Evolutionary conservation across 2,329 filamentous ascomycete genomes (phyloP), one percentile per base, ranked within the genome.

Genomic region (Ceratocystis alfenasii): DNA sequence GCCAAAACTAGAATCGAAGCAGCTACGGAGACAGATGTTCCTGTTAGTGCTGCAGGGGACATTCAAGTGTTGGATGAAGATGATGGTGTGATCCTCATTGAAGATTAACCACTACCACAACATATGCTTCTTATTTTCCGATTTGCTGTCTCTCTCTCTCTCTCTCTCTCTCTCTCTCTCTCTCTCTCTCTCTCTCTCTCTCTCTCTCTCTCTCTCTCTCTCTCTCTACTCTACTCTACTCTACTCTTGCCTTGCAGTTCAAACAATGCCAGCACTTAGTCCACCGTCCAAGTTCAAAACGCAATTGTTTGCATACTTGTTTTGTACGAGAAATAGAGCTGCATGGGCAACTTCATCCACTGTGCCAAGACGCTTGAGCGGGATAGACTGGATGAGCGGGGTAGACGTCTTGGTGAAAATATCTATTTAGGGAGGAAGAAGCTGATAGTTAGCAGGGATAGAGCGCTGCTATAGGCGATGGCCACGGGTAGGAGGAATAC

Each of bases 221-320:
- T 22, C 22, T 50, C 22, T 22, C 22, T 50, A n/a, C 25, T 25
- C 25, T 53, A 5, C 28, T 28, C 28, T 17, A 6, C 25, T 53
- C 12, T 22, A 2, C 1, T 17, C 12, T 28, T 59, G 25, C 5
- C 55, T 59, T 59, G 33, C 48, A 41, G 22, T 6, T 46, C 64
- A 66, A 33, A 66, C 80, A 73, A 88, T 70, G 75, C 66, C 75
- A 63, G 88, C 88, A 74, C 88, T 91, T 70, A 95, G 74, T 1
- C 91, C 91, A 17, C 91, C 91, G 74, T 95, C 91, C 33, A 96
- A 79, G 74, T 92, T 94, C 63, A 96, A 79, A 63, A 92, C 81
- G 74, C 89, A 94, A 70, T 95, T 95, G 74, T 93, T 93, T 66
- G 90, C 88, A 75, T 93, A 96, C 69, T 83, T 78, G 74, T 94